These are phyloP conservation scores for Truncatella angustata DNA, from an alignment of 2,329 filamentous ascomycete species.

Conservation along the genomic window DNA sequence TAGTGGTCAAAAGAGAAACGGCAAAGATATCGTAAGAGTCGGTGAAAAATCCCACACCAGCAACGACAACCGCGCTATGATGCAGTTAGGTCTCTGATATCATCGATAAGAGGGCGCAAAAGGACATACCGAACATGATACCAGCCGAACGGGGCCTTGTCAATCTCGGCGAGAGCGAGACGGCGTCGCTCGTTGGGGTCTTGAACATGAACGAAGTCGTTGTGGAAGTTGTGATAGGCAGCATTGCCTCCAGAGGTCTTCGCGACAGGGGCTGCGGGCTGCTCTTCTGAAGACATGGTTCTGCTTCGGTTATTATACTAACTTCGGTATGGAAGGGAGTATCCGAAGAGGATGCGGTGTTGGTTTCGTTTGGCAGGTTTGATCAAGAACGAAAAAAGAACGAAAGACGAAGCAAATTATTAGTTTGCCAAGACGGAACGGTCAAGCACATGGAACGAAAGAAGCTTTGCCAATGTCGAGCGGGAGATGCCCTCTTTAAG, in stretches of 20 bases:
- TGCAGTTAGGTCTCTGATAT: no score
- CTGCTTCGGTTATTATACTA: neutral
- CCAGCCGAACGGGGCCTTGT: constrained; percentile 81
- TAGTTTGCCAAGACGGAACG: neutral
- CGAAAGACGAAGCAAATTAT: neutral
- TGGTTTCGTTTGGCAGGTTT: neutral
- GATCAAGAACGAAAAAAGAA: neutral
- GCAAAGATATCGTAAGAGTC: constrained; percentile 84
- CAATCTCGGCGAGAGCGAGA: constrained; percentile 77
- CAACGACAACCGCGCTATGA: constrained; percentile 67
- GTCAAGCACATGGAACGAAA: constrained; percentile 6
- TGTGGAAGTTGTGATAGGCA: constrained; percentile 69
- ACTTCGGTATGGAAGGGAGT: neutral
- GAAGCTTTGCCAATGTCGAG: neutral
- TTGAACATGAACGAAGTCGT: constrained; percentile 62
- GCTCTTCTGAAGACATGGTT: constrained; percentile 11
- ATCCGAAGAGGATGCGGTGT: neutral
- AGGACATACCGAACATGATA: constrained; percentile 61
- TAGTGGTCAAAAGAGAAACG: constrained; percentile 68
- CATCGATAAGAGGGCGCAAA: neutral
- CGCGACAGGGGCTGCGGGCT: constrained; percentile 13
- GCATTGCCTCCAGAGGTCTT: constrained; percentile 62
- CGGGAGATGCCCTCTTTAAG: constrained; percentile 4
- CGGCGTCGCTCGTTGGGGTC: constrained; percentile 78
- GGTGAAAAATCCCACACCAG: constrained; percentile 86